Base-by-base conservation (phyloP, 1,284 basidiomycete species). In the Phlebopus sp. region DNA sequence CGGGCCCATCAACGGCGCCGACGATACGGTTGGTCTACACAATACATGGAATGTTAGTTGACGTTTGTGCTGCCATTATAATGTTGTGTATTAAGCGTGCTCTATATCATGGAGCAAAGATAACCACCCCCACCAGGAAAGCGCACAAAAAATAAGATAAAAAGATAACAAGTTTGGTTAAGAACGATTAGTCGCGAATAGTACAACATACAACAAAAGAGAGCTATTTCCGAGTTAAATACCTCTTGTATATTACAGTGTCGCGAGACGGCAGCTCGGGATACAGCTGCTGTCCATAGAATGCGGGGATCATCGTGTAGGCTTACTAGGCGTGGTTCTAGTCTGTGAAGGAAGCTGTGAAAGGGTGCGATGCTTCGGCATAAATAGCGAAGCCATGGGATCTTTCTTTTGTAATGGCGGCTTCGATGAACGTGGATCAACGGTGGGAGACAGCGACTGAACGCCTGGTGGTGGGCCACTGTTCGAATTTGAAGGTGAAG, bases 1-100 rank as follows among this genome's bases (percentile, higher is more conserved):
- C 47, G 71, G 67, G 9, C 72, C 69, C 14, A 59, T 72, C 55
- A 87, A 81, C 57, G 79, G 79, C 8, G 74, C 75, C 30, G 86
- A 88, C 59, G 84, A 85, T 63, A 90, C 82, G 2, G 79, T 91
- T 58, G 88, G 88, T 35, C 67, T 91, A 56, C 81, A 90, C 67
- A 91, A 91, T 64, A 77, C 76, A 37, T 86, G 78, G 76, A 75
- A 76, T 42, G 39, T 51, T 46, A 65, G 54, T 30, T 70, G 54
- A 67, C 35, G 18, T 36, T n/a, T 2, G 9, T 35, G 23, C 34
- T n/a, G 23, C 30, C 8, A 5, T 17, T 21, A 14, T 41, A 11
- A n/a, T 17, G 17, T 29, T 40, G 21, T 27, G 10, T 39, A 34
- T 49, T 32, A 38, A 21, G 30, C 40, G 42, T 46, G 34, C 36